These are phyloP conservation scores for Coprinopsis strossmayeri DNA, from an alignment of 768 basidiomycete species.

Conservation along the genomic window DNA sequence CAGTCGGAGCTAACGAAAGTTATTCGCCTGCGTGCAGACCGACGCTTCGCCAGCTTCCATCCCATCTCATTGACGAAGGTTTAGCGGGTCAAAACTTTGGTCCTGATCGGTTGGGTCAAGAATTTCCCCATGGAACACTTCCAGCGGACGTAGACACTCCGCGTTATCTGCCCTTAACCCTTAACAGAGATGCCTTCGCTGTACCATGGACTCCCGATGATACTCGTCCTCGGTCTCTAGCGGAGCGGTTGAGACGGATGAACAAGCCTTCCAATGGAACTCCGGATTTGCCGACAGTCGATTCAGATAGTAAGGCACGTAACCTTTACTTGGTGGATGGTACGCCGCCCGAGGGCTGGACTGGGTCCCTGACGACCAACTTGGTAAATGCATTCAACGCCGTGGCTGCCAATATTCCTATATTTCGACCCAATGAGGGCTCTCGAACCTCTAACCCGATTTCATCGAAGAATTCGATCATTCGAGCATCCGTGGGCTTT, in stretches of 20 bases:
- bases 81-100: conserved; percentile 11
- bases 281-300: neutral
- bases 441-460: neutral
- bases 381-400: conserved; percentile 44
- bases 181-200: conserved; percentile 18
- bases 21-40: conserved; percentile 9
- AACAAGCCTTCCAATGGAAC: conserved; percentile 14
- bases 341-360: conserved; percentile 30
- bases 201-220: conserved; percentile 21
- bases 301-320: conserved; percentile 11
- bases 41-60: conserved; percentile 21
- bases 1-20: conserved; percentile 9
- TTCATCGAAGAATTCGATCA: conserved; percentile 9
- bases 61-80: conserved; percentile 22
- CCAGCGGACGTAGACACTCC: conserved; percentile 19
- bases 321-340: neutral
- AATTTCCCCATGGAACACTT: conserved; percentile 18
- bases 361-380: conserved; percentile 33
- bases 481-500: conserved; percentile 2
- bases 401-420: conserved; percentile 37
- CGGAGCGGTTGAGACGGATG: conserved; percentile 17
- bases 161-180: conserved; percentile 26
- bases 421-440: neutral
- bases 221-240: conserved; percentile 14
- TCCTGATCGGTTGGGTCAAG: conserved; percentile 3